Evolutionary conservation across 176 grass and related monocot genomes (phyloP).

Genomic region (Alopecurus myosuroides): DNA sequence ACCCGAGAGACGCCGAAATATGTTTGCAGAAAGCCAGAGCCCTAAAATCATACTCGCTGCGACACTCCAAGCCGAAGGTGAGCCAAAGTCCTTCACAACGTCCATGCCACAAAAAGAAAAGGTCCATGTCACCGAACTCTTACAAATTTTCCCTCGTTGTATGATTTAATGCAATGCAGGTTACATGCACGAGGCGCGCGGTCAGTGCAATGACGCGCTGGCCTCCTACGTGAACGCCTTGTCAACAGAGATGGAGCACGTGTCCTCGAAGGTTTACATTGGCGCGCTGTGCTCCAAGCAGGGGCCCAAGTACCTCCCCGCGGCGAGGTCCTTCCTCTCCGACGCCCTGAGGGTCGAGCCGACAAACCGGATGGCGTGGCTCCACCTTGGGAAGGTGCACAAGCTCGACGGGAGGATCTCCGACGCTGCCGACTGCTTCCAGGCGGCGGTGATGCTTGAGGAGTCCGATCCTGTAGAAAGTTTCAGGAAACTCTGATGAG

Average conservation of each 20-base stretch:
- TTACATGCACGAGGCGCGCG: constrained; percentile 49
- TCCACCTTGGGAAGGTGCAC: constrained; percentile 75
- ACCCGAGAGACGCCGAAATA: constrained; percentile 74
- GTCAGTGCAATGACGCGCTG: constrained; percentile 37
- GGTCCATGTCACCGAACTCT: background rate
- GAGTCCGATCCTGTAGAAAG: constrained; percentile 89
- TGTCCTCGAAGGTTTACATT: constrained; percentile 65
- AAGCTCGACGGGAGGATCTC: constrained; percentile 49
- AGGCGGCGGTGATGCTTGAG: constrained; percentile 76
- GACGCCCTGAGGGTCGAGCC: constrained; percentile 75
- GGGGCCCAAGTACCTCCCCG: constrained; percentile 62
- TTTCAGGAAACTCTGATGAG: constrained; percentile 57
- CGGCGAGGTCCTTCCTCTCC: constrained; percentile 74
- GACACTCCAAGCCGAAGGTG: constrained; percentile 75
- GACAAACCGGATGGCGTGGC: constrained; percentile 78
- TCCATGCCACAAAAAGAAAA: background rate
- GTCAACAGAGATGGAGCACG: constrained; percentile 51
- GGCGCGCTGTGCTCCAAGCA: constrained; percentile 57
- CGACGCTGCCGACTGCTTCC: constrained; percentile 90
- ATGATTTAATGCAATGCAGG: constrained; percentile 28
- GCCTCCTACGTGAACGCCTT: constrained; percentile 57
- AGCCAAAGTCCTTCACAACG: background rate
- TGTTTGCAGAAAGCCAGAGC: constrained; percentile 85
- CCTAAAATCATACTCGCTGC: constrained; percentile 64
- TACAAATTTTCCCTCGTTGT: background rate